Evolutionary conservation across 495 filamentous ascomycete genomes (phyloP), one percentile per base, ranked within the genome.

Genomic region (Talaromyces ruber): DNA sequence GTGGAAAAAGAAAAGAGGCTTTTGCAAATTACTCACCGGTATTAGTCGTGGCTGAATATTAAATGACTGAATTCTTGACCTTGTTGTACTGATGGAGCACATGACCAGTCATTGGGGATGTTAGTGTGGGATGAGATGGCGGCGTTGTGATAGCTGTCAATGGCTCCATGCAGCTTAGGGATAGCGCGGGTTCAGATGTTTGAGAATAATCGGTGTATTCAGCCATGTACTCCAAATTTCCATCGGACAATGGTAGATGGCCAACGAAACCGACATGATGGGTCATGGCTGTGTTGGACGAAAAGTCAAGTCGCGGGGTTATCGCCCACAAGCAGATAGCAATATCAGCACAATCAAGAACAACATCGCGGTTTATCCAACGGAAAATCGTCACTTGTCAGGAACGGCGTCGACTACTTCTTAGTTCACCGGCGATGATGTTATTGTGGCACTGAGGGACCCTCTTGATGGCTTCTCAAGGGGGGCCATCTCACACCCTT

Each of bases 71-170:
- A 54, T 28, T 28, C 6, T 16, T 24, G 51, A 54, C 26, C 22
- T 54, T 54, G 6, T 54, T 28, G 4, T 54, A 28, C 51, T 4
- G 24, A 54, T 54, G 51, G 26, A 54, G 51, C 51, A 54, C 51
- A 54, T 54, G 51, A 54, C 51, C 24, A 11, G 14, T 54, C 51
- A 24, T 54, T 54, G 51, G 51, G 51, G 26, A 16, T 14, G n/a
- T 54, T 54, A 54, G 51, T 54, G 51, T 54, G 51, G 51, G 51
- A 54, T 54, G 26, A 54, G 51, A 54, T 25, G 51, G 22, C 50
- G 50, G 24, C 51, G 51, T 54, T 25, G 51, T 54, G 51, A 54
- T 54, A 54, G 51, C 26, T 54, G 22, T 16, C 51, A 26, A 28
- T 54, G 22, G 51, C 51, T 54, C 11, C 21, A 54, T 54, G 51